Conservation (phyloP, 345 rosid species). For the Boechera stricta region DNA sequence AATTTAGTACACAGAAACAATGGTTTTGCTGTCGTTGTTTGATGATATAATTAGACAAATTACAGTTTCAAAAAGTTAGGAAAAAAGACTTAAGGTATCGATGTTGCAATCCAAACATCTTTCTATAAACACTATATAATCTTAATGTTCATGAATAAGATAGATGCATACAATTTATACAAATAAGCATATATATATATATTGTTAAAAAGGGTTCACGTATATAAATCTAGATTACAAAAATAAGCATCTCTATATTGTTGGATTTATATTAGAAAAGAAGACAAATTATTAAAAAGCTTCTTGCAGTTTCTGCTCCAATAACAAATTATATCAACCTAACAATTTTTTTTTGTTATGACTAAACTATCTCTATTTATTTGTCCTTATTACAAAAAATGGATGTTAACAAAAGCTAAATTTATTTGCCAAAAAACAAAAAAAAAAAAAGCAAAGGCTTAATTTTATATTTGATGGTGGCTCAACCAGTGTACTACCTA, state of each 20-base stretch:
- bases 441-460: too few relatives aligned
- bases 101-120: neutral
- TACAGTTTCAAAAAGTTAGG: neutral
- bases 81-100: neutral
- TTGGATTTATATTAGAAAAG: neutral
- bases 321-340: conserved; percentile 8
- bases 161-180: neutral
- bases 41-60: neutral
- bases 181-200: neutral
- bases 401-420: neutral
- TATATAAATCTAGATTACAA: neutral
- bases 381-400: neutral
- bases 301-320: conserved; percentile 2
- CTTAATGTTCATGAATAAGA: neutral
- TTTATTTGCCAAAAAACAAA: too few relatives aligned
- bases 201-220: neutral
- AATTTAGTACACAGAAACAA: neutral
- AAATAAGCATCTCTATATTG: neutral
- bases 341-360: neutral
- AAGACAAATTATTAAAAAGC: neutral
- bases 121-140: too few relatives aligned
- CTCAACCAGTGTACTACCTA: too few relatives aligned
- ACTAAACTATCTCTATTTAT: neutral
- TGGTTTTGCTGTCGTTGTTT: neutral
- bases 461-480: too few relatives aligned